phyloP scores from a whole-genome alignment of 345 rosid species.

The Ricinus communis region DNA sequence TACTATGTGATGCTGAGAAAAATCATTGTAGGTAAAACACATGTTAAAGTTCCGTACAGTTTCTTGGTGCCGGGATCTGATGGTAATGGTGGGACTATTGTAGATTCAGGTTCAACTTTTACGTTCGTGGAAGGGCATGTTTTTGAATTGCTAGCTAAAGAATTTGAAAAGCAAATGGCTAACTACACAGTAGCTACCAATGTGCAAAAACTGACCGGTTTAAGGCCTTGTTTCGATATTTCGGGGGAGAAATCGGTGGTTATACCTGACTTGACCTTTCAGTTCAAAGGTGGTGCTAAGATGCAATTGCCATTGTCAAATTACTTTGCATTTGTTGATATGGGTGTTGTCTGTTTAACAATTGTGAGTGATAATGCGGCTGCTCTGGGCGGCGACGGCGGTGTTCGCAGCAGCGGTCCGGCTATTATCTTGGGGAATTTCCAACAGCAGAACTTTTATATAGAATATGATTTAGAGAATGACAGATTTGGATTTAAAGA shows the following conservation, averaged over 20 bases:
- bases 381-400: slow-evolving; percentile 30
- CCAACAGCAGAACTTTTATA: slow-evolving; percentile 73
- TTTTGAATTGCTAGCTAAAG: slow-evolving; percentile 51
- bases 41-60: slow-evolving; percentile 60
- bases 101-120: slow-evolving; percentile 90
- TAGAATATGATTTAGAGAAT: slow-evolving; percentile 74
- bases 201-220: slow-evolving; percentile 49
- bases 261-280: slow-evolving; percentile 53
- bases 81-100: slow-evolving; percentile 80
- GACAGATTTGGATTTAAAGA: slow-evolving; percentile 68
- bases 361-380: slow-evolving; percentile 38
- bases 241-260: slow-evolving; percentile 38
- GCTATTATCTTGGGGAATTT: slow-evolving; percentile 77
- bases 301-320: slow-evolving; percentile 64
- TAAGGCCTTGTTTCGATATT: slow-evolving; percentile 65
- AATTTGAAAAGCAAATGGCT: slow-evolving; percentile 59
- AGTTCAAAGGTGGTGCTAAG: slow-evolving; percentile 80
- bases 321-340: slow-evolving; percentile 46
- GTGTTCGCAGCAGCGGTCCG: slow-evolving; percentile 90
- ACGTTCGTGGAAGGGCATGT: slow-evolving; percentile 74
- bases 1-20: slow-evolving; percentile 65
- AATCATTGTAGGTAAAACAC: slow-evolving; percentile 55
- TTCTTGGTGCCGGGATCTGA: slow-evolving; percentile 52
- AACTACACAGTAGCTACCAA: slow-evolving; percentile 44
- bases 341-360: slow-evolving; percentile 44